Conservation (phyloP, 2,329 filamentous ascomycete species). For the Xylariaceae sp. region DNA sequence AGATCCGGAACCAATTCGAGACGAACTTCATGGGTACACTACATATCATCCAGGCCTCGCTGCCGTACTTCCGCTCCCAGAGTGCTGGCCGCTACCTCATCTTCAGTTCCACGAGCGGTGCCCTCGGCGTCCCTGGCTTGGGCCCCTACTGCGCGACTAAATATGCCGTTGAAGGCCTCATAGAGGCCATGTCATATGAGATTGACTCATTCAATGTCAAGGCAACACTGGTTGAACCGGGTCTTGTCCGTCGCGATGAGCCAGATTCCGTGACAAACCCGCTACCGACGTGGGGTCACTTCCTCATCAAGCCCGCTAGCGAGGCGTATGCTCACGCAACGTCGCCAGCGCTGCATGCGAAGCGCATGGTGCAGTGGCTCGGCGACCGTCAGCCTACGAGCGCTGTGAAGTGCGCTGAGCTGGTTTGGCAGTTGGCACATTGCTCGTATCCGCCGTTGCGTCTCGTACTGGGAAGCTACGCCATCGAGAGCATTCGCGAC, state of each 20-base stretch:
- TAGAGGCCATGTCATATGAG: conserved; percentile 97
- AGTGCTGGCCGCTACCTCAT: conserved; percentile 84
- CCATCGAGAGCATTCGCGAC: conserved; percentile 94
- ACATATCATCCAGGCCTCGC: conserved; percentile 87
- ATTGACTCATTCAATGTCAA: conserved; percentile 91
- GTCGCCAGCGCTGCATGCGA: conserved; percentile 85
- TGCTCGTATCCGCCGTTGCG: conserved; percentile 91
- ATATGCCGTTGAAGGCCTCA: conserved; percentile 93
- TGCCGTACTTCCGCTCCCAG: conserved; percentile 86
- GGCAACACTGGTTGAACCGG: conserved; percentile 90
- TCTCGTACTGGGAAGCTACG: conserved; percentile 88
- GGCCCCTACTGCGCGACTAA: conserved; percentile 97
- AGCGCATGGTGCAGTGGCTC: conserved; percentile 92
- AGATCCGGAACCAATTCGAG: conserved; percentile 94
- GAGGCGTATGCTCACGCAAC: conserved; percentile 80
- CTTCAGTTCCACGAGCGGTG: conserved; percentile 90
- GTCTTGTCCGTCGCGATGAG: conserved; percentile 86
- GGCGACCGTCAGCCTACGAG: conserved; percentile 91
- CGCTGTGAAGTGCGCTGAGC: conserved; percentile 88
- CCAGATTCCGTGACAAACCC: conserved; percentile 60
- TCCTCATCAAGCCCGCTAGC: conserved; percentile 85
- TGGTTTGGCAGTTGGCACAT: conserved; percentile 94
- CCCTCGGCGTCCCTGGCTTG: conserved; percentile 89
- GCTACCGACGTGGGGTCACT: conserved; percentile 87
- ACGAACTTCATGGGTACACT: conserved; percentile 97